A percentile compares a stretch with the other conserved stretches of the same genome.
Evolutionary conservation across 345 rosid species (phyloP).

Genomic region (Jatropha curcas): DNA sequence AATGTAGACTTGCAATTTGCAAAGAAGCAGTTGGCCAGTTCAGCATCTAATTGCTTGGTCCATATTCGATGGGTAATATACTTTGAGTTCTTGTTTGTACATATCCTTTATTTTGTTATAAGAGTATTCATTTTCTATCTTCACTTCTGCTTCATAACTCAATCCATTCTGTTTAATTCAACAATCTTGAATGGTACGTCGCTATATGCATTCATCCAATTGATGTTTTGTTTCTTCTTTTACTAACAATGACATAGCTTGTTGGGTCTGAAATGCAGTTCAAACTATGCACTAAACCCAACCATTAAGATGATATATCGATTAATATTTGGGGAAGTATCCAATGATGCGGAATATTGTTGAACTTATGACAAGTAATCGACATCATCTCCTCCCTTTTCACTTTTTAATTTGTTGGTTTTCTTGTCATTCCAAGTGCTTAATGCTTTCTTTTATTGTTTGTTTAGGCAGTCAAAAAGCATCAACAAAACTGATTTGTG

Average conservation of each 20-base stretch:
- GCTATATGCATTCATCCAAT: too few species aligned
- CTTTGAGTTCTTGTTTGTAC: too few species aligned
- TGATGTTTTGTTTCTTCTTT: background rate
- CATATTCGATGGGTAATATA: background rate
- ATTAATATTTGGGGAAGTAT: background rate
- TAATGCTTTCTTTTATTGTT: background rate
- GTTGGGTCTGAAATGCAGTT: background rate
- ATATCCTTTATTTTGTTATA: background rate
- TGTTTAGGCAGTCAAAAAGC: background rate
- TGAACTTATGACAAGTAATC: background rate
- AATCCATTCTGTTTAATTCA: too few species aligned
- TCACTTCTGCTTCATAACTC: too few species aligned
- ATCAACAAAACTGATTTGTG: background rate
- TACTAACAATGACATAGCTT: background rate
- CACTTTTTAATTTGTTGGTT: background rate
- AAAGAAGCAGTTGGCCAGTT: conserved; percentile 4
- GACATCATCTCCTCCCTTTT: background rate
- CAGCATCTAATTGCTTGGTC: background rate
- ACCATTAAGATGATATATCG: too few species aligned
- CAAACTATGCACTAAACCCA: background rate
- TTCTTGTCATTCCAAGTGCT: background rate
- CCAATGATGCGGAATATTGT: background rate
- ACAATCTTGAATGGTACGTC: too few species aligned
- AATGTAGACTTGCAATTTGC: conserved; percentile 17
- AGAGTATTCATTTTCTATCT: background rate